A percentile compares a stretch with the other conserved stretches of the same genome.
phyloP scores from a whole-genome alignment of 139 green algal species.

The Trebouxia sp. region DNA sequence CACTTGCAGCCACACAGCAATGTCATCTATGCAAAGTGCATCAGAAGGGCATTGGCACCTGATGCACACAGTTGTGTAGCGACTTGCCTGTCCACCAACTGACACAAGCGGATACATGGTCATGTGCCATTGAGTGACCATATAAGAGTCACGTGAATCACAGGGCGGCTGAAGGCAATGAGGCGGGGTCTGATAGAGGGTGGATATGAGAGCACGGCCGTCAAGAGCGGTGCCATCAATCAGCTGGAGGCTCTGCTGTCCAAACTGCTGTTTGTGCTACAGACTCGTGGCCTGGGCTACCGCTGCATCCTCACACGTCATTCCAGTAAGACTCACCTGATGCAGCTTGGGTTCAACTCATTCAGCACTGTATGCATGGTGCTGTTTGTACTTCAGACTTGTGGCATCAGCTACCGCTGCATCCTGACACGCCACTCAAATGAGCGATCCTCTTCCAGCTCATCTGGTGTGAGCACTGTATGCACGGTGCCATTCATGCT shows the following conservation, averaged over 20 bases:
- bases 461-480: no score
- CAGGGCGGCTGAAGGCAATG: conserved; percentile 17
- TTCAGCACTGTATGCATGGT: no score
- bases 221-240: conserved; percentile 28
- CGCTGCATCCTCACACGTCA: not conserved
- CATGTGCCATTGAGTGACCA: not conserved
- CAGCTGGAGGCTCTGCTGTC: conserved; percentile 20
- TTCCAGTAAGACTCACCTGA: not conserved
- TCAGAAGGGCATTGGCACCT: no score
- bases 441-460: no score
- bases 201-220: conserved; percentile 22
- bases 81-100: no score
- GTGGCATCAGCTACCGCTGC: not conserved
- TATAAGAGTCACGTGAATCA: not conserved
- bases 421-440: not conserved
- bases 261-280: conserved; percentile 29
- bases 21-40: no score
- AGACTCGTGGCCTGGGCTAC: conserved; percentile 15
- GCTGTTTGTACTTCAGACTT: conserved; percentile 24
- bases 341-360: not conserved
- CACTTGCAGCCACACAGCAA: no score
- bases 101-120: no score
- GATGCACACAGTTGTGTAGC: no score
- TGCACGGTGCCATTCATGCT: not conserved
- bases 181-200: conserved; percentile 26